Evolutionary conservation across 768 basidiomycete genomes (phyloP).

Genomic region (Boletus rufocinnamomeus): DNA sequence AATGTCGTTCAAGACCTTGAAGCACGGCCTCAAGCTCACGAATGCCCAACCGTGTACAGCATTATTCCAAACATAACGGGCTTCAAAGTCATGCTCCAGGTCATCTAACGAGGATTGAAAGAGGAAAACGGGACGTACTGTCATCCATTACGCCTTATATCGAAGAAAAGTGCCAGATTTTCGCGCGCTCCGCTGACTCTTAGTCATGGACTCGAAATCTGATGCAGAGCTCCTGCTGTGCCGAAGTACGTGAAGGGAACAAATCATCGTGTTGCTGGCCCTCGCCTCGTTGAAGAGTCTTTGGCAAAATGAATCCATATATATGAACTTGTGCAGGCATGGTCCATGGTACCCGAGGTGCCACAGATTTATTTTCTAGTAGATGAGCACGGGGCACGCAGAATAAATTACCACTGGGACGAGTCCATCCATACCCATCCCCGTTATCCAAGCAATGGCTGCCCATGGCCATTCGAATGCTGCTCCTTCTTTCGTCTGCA

Average conservation of each 20-base stretch:
- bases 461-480: background rate
- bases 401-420: slow-evolving; percentile 7
- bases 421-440: background rate
- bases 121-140: too few relatives aligned
- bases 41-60: slow-evolving; percentile 82
- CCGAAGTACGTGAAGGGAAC: too few relatives aligned
- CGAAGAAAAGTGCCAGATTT: slow-evolving; percentile 87
- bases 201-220: too few relatives aligned
- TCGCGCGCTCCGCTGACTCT: slow-evolving; percentile 40
- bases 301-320: too few relatives aligned
- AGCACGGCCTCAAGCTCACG: slow-evolving; percentile 63
- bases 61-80: slow-evolving; percentile 71
- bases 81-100: slow-evolving; percentile 39
- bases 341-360: background rate
- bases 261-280: too few relatives aligned
- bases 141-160: slow-evolving; percentile 59
- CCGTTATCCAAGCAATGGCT: slow-evolving; percentile 21
- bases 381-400: slow-evolving; percentile 1
- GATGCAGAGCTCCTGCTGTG: background rate
- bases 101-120: background rate
- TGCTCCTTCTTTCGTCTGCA: slow-evolving; percentile 7
- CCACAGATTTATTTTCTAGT: background rate
- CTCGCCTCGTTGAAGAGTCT: too few relatives aligned
- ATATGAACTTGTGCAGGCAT: too few relatives aligned
- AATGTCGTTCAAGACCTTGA: slow-evolving; percentile 62